These are phyloP conservation scores for Leccinum rimulosum DNA, from an alignment of 768 basidiomycete genomes.

Conservation along the genomic window DNA sequence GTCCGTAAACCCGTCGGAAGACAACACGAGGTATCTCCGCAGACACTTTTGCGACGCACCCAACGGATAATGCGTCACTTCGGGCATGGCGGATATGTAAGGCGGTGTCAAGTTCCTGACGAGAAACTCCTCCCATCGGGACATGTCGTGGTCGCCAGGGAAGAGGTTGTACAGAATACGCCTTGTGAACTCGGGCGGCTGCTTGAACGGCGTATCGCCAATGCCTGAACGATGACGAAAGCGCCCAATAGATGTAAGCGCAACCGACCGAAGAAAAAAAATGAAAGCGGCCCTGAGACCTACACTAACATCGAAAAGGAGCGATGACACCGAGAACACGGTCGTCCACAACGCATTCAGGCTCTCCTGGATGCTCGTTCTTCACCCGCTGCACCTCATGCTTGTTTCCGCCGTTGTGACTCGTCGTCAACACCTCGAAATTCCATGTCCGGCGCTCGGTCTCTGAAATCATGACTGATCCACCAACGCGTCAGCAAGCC, in stretches of 20 bases:
- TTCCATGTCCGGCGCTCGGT: slow-evolving; percentile 52
- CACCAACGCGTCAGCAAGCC: slow-evolving; percentile 16
- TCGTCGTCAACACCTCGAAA: slow-evolving; percentile 57
- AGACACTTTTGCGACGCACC: slow-evolving; percentile 25
- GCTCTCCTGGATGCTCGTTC: slow-evolving; percentile 65
- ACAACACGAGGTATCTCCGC: slow-evolving; percentile 56
- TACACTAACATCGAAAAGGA: slow-evolving; percentile 66
- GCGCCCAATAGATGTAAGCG: slow-evolving; percentile 8
- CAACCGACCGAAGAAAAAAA: slow-evolving; percentile 2
- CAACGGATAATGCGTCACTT: slow-evolving; percentile 56
- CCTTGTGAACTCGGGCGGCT: slow-evolving; percentile 65
- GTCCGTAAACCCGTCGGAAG: slow-evolving; percentile 68
- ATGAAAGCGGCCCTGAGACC: slow-evolving; percentile 9
- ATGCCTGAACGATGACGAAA: slow-evolving; percentile 42
- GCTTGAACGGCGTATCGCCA: slow-evolving; percentile 72
- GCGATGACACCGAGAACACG: slow-evolving; percentile 77
- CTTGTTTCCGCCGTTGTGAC: slow-evolving; percentile 70
- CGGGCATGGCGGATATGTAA: slow-evolving; percentile 63
- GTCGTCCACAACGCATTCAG: slow-evolving; percentile 61
- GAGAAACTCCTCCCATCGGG: slow-evolving; percentile 66
- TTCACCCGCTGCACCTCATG: slow-evolving; percentile 63
- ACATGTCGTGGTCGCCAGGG: slow-evolving; percentile 58
- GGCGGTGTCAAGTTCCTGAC: slow-evolving; percentile 61
- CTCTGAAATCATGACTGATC: slow-evolving; percentile 50
- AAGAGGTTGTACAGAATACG: slow-evolving; percentile 65